A percentile compares a stretch with the other conserved stretches of the same genome.
Conservation (phyloP, 2,329 filamentous ascomycete genomes). For the Cytospora piceae region DNA sequence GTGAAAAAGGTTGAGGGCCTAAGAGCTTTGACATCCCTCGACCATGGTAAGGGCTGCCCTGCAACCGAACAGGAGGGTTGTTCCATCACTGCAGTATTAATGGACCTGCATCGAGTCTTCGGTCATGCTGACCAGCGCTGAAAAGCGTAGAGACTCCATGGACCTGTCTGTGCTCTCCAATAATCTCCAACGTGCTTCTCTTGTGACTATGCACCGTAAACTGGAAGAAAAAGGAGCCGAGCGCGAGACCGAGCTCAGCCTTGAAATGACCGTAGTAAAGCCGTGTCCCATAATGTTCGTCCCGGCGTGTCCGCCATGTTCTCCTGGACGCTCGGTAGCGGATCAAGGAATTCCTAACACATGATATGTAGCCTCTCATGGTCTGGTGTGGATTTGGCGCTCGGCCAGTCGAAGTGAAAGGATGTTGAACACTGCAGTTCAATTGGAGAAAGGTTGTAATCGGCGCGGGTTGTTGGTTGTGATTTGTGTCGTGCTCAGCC, state of each 20-base stretch:
- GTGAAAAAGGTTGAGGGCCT: background rate
- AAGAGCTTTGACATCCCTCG: background rate
- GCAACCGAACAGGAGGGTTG: background rate
- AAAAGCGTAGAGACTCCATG: background rate
- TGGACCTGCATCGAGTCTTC: background rate
- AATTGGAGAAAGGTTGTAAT: background rate
- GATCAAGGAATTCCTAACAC: background rate
- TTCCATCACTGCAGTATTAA: background rate
- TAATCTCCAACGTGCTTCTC: background rate
- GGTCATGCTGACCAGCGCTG: background rate
- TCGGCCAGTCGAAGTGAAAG: background rate
- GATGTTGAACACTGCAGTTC: background rate
- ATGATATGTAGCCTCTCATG: background rate
- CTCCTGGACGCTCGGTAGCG: background rate
- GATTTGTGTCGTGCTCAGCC: constrained; percentile 44
- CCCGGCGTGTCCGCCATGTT: background rate
- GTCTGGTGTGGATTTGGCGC: background rate
- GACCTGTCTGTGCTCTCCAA: background rate
- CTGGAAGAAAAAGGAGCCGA: background rate
- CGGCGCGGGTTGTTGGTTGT: background rate
- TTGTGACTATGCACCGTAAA: background rate
- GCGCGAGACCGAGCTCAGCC: background rate
- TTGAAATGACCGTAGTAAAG: background rate
- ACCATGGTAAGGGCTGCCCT: background rate
- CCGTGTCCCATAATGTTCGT: background rate